Percentiles rank a stretch among this genome's conserved stretches.
phyloP scores from a whole-genome alignment of 495 filamentous ascomycete genomes.

The Saxophila tyrrhenica region DNA sequence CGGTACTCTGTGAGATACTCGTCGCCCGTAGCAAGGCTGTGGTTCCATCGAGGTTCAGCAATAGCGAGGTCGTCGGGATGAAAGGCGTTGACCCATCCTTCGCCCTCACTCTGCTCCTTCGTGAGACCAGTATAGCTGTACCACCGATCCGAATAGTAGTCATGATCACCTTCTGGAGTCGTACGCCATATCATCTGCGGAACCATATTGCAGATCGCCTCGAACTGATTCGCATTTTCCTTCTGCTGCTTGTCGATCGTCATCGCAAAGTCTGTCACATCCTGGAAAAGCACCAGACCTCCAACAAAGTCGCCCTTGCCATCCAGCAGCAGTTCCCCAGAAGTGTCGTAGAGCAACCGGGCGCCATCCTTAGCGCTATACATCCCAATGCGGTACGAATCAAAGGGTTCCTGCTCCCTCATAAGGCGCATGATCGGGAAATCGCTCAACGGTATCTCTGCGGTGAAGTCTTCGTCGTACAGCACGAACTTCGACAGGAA shows the following conservation, averaged over 20 bases:
- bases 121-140: constrained; percentile 60
- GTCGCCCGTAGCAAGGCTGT: constrained; percentile 50
- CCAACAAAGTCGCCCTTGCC: constrained; percentile 53
- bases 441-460: constrained; percentile 42
- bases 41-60: constrained; percentile 41
- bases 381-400: constrained; percentile 47
- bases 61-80: constrained; percentile 47
- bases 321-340: constrained; percentile 48
- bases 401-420: constrained; percentile 43
- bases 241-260: constrained; percentile 49
- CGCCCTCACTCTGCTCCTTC: constrained; percentile 38
- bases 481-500: constrained; percentile 42
- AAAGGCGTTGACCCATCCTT: constrained; percentile 34
- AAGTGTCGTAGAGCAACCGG: constrained; percentile 44
- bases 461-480: constrained; percentile 52
- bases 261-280: constrained; percentile 51
- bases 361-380: constrained; percentile 35
- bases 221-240: constrained; percentile 54
- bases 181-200: constrained; percentile 62
- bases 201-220: constrained; percentile 58
- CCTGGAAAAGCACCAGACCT: constrained; percentile 50
- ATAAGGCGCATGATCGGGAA: constrained; percentile 50
- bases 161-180: constrained; percentile 44
- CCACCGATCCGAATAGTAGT: constrained; percentile 60
- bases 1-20: constrained; percentile 57